Base-by-base conservation (phyloP, 2,329 filamentous ascomycete species). In the Dendryphion nanum region DNA sequence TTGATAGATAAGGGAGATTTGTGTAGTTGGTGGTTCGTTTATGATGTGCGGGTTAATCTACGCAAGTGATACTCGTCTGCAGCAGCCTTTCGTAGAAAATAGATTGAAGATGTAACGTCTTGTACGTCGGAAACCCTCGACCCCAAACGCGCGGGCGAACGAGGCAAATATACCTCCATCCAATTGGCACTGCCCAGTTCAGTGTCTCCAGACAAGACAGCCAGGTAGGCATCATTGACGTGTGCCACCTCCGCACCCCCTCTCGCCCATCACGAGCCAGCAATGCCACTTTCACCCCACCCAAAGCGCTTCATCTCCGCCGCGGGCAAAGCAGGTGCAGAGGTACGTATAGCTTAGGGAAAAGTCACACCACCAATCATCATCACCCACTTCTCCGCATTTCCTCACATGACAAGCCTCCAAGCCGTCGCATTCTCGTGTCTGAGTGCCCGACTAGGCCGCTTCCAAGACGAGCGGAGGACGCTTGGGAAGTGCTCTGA, bases 311-410 rank as follows among this genome's bases (percentile, higher is more conserved):
- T 42, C 49, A 51, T 47, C 44, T 52, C 50, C 45, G 48, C 51
- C 41, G 38, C 36, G 34, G 48, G 42, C n/a, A n/a, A n/a, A n/a
- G n/a, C n/a, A n/a, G n/a, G n/a, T n/a, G n/a, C n/a, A n/a, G n/a
- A n/a, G n/a, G n/a, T n/a, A n/a, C n/a, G n/a, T n/a, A n/a, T n/a
- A n/a, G n/a, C n/a, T n/a, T n/a, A n/a, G n/a, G n/a, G n/a, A n/a
- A 44, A 46, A 33, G 41, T 62, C 56, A 57, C 39, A 43, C 59
- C 53, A 62, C 58, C 51, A 58, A 63, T 61, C 55, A 61, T 46
- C 53, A 38, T 45, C 55, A n/a, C n/a, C n/a, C n/a, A n/a, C n/a
- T n/a, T n/a, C n/a, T n/a, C 42, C 40, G 20, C 46, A 20, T 18
- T 30, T 23, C 26, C 14, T 18, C 43, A 48, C 45, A 35, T 41